Percentiles rank a stretch among this genome's conserved stretches.
Evolutionary conservation across 1,284 basidiomycete species (phyloP).

Genomic region (Somion occarium): DNA sequence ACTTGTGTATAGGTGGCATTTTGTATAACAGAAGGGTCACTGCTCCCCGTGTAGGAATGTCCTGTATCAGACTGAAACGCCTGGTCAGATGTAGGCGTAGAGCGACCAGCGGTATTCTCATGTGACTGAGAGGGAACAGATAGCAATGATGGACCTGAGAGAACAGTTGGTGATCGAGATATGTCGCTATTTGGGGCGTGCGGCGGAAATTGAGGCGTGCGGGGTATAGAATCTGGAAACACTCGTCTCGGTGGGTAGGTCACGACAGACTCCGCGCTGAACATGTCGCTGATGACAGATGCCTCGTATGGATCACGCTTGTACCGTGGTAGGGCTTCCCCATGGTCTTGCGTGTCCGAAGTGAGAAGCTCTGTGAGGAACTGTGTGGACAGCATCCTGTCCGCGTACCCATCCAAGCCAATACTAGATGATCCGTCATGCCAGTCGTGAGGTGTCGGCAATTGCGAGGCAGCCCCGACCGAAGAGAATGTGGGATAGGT

Average conservation of each 20-base stretch:
- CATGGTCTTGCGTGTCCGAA: slow-evolving; percentile 8
- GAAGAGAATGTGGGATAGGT: neutral
- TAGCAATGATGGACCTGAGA: slow-evolving; percentile 1
- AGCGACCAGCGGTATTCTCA: slow-evolving; percentile 10
- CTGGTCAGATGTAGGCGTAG: slow-evolving; percentile 10
- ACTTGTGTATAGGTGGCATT: neutral
- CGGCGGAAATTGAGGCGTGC: neutral
- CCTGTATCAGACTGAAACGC: slow-evolving; percentile 5
- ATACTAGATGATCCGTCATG: slow-evolving; percentile 58
- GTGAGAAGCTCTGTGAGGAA: slow-evolving; percentile 56
- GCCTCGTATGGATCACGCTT: slow-evolving; percentile 26
- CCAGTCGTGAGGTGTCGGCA: slow-evolving; percentile 42
- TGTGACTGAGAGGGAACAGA: neutral
- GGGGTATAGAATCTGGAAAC: slow-evolving; percentile 2
- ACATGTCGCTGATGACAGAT: slow-evolving; percentile 16
- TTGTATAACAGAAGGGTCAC: neutral
- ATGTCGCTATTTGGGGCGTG: neutral
- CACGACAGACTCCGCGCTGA: slow-evolving; percentile 13
- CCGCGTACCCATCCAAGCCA: slow-evolving; percentile 49
- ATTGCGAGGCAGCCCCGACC: slow-evolving; percentile 1
- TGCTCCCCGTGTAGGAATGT: neutral
- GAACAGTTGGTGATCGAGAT: neutral
- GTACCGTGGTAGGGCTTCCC: slow-evolving; percentile 24
- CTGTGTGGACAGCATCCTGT: slow-evolving; percentile 51
- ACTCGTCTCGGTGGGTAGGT: slow-evolving; percentile 17